Base-by-base conservation (phyloP, 2,329 filamentous ascomycete genomes). In the Zasmidium cellare region DNA sequence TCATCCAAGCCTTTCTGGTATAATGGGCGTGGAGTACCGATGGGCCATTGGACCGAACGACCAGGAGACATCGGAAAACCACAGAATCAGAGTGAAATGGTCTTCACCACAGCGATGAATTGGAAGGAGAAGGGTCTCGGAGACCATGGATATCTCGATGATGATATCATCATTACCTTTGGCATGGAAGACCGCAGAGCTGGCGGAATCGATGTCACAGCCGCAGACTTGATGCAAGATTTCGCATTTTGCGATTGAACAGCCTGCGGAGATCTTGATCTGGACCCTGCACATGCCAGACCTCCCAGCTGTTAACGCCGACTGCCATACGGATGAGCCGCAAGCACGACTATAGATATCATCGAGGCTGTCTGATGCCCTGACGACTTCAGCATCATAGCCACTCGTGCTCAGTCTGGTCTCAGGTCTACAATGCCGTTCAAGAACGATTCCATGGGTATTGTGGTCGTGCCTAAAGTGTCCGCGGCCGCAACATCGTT, bases 1-100 rank as follows among this genome's bases (percentile, higher is more conserved):
- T 80, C 80, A 0, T 64, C 65, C 11, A 76, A 75, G 61, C 82
- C 83, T 1, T 57, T 84, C 0, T 85, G 83, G 83, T 82, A 84
- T 31, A 71, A 79, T 48, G 83, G 83, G 0, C 74, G 83, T 9
- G 53, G 53, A 2, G 48, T 20, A 38, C 23, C 46, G 5, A 24
- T 35, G 12, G 53, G 38, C 6, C 18, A 50, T 18, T 55, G 53
- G 53, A 41, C 35, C n/a, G 41, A 49, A 23, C 18, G 47, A n/a
- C 53, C 53, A 16, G 49, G 55, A 19, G 47, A 45, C 16, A 31
- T 46, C 6, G 51, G 55, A 25, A 47, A 46, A 14, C 48, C 52
- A 47, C 38, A 51, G 7, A 57, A 52, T 51, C 49, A 56, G 46
- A 57, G 46, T 31, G 45, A 57, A 41, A 57, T 57, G 58, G 41